Conservation (phyloP, 2,329 filamentous ascomycete genomes). For the Microsporum canis region DNA sequence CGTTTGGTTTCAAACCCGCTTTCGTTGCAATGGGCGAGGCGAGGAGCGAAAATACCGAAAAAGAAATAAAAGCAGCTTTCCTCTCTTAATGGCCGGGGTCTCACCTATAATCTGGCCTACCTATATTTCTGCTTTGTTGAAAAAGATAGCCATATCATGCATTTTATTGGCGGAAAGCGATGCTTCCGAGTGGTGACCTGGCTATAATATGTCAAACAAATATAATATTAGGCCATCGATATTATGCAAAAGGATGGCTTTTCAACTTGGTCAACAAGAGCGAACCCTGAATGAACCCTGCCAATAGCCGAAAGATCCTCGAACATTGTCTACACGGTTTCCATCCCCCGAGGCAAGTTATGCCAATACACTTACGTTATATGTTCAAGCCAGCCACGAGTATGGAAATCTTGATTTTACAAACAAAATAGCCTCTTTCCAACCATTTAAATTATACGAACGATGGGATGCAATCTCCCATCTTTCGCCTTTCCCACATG, state of each 20-base stretch:
- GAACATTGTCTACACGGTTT: background rate
- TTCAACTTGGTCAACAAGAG: background rate
- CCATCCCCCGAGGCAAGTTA: background rate
- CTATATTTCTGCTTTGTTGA: background rate
- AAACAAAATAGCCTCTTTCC: background rate
- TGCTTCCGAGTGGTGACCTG: background rate
- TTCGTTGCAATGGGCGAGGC: background rate
- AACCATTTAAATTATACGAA: background rate
- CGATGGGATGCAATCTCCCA: background rate
- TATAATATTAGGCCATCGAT: background rate
- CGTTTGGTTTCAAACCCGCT: background rate
- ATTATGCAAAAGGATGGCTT: background rate
- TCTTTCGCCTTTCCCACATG: background rate
- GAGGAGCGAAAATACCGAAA: background rate
- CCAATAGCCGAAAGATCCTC: conserved; percentile 3
- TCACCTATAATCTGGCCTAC: background rate
- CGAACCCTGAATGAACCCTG: background rate
- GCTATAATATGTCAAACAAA: background rate
- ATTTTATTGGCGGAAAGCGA: background rate
- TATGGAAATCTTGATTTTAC: conserved; percentile 1
- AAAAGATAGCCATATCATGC: background rate
- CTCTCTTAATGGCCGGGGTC: background rate
- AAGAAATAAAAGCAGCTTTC: background rate
- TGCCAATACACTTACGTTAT: conserved; percentile 1
- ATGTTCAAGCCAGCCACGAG: background rate